A percentile compares a stretch with the other conserved stretches of the same genome.
Conservation (phyloP, 163 green algal species). For the Coccomyxa subellipsoidea region DNA sequence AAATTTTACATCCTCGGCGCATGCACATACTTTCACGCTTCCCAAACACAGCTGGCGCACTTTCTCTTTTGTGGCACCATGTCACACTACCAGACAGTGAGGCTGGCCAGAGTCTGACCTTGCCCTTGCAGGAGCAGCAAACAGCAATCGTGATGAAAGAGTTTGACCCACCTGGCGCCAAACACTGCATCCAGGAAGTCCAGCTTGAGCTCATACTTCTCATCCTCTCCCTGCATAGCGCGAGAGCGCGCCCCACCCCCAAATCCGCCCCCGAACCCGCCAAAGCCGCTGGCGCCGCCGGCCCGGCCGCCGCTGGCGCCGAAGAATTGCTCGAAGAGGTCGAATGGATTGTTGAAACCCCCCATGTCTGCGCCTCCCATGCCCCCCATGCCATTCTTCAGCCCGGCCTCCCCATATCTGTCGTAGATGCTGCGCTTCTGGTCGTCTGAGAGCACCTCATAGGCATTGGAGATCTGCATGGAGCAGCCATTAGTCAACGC, state of each 20-base stretch:
- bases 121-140: too few species aligned
- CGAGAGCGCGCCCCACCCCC: conserved; percentile 39
- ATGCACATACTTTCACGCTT: background rate
- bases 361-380: conserved; percentile 56
- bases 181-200: conserved; percentile 98
- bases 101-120: too few species aligned
- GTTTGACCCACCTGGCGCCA: conserved; percentile 60
- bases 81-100: too few species aligned
- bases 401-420: conserved; percentile 87
- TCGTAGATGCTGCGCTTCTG: conserved; percentile 96
- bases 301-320: conserved; percentile 48
- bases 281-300: conserved; percentile 39
- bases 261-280: conserved; percentile 37
- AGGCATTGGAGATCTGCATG: conserved; percentile 87
- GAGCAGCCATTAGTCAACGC: too few species aligned
- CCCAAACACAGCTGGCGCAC: too few species aligned
- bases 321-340: conserved; percentile 99
- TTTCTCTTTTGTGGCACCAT: too few species aligned
- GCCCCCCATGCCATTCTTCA: conserved; percentile 82
- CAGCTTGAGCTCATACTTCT: conserved; percentile 83
- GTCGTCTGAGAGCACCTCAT: conserved; percentile 98
- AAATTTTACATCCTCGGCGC: conserved; percentile 4
- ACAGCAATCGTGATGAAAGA: too few species aligned
- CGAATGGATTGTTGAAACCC: conserved; percentile 93
- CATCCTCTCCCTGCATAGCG: conserved; percentile 69